Base-by-base conservation (phyloP, 495 filamentous ascomycete genomes). In the Podospora sp. region DNA sequence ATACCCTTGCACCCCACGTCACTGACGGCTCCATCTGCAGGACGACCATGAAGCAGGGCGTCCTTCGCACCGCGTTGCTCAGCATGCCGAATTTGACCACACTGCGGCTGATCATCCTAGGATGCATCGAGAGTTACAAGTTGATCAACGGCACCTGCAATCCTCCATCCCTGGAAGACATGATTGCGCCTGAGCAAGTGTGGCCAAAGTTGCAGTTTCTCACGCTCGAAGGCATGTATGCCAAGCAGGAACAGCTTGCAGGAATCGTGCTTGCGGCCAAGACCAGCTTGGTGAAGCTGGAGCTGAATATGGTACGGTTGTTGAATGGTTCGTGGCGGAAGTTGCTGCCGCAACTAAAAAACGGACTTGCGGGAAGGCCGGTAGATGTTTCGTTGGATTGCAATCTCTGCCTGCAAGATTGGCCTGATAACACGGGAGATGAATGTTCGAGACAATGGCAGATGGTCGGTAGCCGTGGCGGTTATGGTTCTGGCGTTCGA, bases 121-220 rank as follows among this genome's bases (percentile, higher is more conserved):
- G 21, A 11, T 16, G 9, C n/a, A 55, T 55, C 7, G 7, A 6
- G 25, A n/a, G 22, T 22, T 55, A n/a, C 9, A n/a, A 22, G n/a
- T 12, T 55, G 14, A n/a, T 12, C 52, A 55, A 55, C 20, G 52
- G 52, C 3, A 20, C 52, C 1, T 55, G 52, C n/a, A 11, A 55
- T n/a, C 52, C 52, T n/a, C 52, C 52, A n/a, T n/a, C 52, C 2
- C 52, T 55, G 25, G 52, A 55, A 14, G 52, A 55, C n/a, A 55
- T 26, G 52, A 55, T 55, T 26, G 7, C 6, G 5, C 6, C 24
- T 9, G 52, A 55, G 21, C 52, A 55, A 6, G 9, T n/a, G 21
- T 55, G 52, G 52, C 52, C 52, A 22, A 55, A 55, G 52, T n/a
- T 55, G 52, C 9, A 55, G 52, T n/a, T 26, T 7, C 52, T 55